Conservation (phyloP, 1,139 yeast species). For the Sugiyamaella grinbergsii region DNA sequence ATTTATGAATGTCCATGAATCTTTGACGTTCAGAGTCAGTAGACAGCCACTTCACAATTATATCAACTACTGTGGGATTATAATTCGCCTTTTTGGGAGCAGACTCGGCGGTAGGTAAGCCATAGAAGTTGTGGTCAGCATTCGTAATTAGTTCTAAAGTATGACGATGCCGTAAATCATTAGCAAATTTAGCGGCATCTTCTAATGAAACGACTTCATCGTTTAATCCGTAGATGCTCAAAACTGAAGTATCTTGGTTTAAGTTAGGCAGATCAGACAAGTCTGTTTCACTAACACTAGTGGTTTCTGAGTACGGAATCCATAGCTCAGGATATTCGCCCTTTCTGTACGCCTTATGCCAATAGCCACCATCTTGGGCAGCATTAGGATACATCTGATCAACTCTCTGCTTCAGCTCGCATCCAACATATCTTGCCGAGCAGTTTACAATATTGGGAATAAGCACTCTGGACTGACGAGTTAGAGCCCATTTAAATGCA, state of each 20-base stretch:
- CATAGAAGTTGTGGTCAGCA: conserved; percentile 84
- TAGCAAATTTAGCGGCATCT: conserved; percentile 63
- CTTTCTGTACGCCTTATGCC: conserved; percentile 49
- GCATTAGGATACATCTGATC: conserved; percentile 40
- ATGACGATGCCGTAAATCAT: conserved; percentile 59
- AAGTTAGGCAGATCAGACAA: conserved; percentile 49
- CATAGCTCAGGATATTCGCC: conserved; percentile 51
- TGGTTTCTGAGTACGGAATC: conserved; percentile 56
- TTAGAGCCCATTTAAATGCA: conserved; percentile 70
- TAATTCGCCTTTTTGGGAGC: conserved; percentile 46
- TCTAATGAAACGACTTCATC: conserved; percentile 67
- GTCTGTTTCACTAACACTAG: conserved; percentile 56
- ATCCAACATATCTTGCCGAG: conserved; percentile 58
- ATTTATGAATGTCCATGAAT: conserved; percentile 48
- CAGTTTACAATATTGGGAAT: conserved; percentile 73
- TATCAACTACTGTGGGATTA: conserved; percentile 56
- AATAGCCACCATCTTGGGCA: conserved; percentile 46
- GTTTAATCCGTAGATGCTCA: conserved; percentile 70
- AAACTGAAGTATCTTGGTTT: conserved; percentile 51
- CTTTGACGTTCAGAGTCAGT: conserved; percentile 55
- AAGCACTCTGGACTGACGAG: conserved; percentile 43
- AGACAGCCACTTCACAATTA: conserved; percentile 55
- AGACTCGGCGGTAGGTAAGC: conserved; percentile 37
- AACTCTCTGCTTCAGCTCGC: conserved; percentile 43
- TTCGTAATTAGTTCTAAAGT: conserved; percentile 57